Conservation (phyloP, 148 eudicot genomes). For the Heliosperma pusillum region DNA sequence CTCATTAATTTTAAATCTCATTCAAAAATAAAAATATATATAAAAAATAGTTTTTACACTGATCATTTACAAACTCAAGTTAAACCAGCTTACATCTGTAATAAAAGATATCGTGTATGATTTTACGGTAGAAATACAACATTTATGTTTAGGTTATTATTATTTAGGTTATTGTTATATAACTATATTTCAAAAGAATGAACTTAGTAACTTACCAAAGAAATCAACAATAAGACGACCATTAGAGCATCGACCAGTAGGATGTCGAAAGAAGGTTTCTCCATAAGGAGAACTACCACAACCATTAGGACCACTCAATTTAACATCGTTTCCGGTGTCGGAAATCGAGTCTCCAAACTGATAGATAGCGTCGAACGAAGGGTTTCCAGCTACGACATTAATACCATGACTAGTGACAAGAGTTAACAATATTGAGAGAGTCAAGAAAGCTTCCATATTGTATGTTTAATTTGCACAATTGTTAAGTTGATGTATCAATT, state of each 20-base stretch:
- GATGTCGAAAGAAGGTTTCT: not conserved
- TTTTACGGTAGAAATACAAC: too few relatives aligned
- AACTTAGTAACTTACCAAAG: slow-evolving; percentile 27
- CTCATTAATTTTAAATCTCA: too few relatives aligned
- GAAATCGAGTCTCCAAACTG: slow-evolving; percentile 31
- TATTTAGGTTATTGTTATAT: not conserved
- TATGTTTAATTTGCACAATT: not conserved
- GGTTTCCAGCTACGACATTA: not conserved
- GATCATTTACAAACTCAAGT: too few relatives aligned
- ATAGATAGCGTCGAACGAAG: slow-evolving; percentile 6
- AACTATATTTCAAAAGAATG: not conserved
- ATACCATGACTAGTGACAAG: not conserved
- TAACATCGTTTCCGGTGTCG: slow-evolving; percentile 24
- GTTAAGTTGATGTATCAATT: not conserved
- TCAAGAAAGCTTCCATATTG: not conserved
- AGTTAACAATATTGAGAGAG: not conserved
- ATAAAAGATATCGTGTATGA: too few relatives aligned
- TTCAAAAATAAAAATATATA: too few relatives aligned
- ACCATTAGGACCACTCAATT: not conserved
- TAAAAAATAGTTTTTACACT: too few relatives aligned
- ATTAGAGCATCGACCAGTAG: slow-evolving; percentile 31
- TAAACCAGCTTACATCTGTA: too few relatives aligned
- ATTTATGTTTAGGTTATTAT: not conserved
- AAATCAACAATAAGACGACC: slow-evolving; percentile 28
- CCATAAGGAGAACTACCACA: slow-evolving; percentile 22